Base-by-base conservation (phyloP, 2,329 filamentous ascomycete genomes). In the Xylariaceae sp. region DNA sequence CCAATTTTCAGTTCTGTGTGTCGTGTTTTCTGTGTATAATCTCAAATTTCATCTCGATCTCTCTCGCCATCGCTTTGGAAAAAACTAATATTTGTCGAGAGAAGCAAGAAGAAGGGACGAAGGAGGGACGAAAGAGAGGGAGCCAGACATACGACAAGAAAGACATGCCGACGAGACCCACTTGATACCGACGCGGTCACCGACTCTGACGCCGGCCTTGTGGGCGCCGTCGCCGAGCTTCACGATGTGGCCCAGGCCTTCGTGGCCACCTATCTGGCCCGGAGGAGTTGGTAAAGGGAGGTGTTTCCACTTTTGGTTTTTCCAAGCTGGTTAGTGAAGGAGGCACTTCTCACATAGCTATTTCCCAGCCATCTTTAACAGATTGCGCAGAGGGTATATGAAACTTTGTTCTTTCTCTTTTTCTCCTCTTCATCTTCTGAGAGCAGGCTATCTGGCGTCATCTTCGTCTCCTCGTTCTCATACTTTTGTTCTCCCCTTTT, bases 141-240 rank as follows among this genome's bases (percentile, higher is more conserved):
- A n/a, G n/a, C n/a, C n/a, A n/a, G 23, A 41, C 41, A 15, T 44
- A 48, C 46, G 40, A 32, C 47, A 50, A 4, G 35, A 17, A 9
- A 50, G 19, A 36, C 47, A 48, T 9, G 43, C 43, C 13, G 35
- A 30, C 3, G 45, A 6, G 6, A 50, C 17, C 47, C 47, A 50
- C 36, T 48, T 50, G 31, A 50, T 46, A 19, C 47, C 45, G 3
- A 50, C 47, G 12, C 47, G 45, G 27, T 50, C 45, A 18, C 47
- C 47, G 9, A 50, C 24, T 31, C 44, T 40, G 16, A 46, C 15
- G 4, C 36, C 37, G 4, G 23, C 17, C 4, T 26, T 39, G 16
- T 48, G 40, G 13, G 33, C 14, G 21, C 47, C 45, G 6, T 38
- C 30, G 31, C 45, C 45, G 7, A 50, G 33, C 31, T 40, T 41